Evolutionary conservation across 2,329 filamentous ascomycete genomes (phyloP), one percentile per base, ranked within the genome.

Genomic region (Talaromyces albobiverticillius): DNA sequence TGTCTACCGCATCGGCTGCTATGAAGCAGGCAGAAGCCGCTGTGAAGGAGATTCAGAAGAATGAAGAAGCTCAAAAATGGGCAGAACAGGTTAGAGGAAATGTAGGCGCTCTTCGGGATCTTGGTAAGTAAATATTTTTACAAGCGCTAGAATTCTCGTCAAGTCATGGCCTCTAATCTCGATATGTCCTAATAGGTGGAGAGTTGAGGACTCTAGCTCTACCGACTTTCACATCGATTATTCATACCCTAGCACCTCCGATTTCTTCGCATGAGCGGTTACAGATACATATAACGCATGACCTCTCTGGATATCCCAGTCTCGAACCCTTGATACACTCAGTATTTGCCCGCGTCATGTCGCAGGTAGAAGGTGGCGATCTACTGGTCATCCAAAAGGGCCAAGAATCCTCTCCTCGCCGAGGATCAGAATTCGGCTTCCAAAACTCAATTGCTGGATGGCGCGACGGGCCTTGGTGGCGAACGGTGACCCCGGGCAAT

Each of bases 401-500:
- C 18, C 88, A 90, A 57, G 94, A 97, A 73, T 89, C 86, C 46
- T 83, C 86, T 45, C 85, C 84, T 26, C 85, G 85, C 43, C 83
- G 86, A 41, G 81, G 81, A 40, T 84, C 84, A 2, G 67, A 70
- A 22, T 64, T 68, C 22, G 64, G 63, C 23, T 62, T 66, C 22
- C 63, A 61, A 22, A 58, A 64, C 7, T 67, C 66, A 7, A 67
- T 64, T 14, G 79, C 88, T 46, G 79, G 78, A 55, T 99, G 94
- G 92, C 88, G 85, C 46, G 93, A 97, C 64, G 94, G 94, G 0
- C 94, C 94, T 3, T 99, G 94, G 94, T 99, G 94, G 93, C 84
- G 92, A 26, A 72, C 68, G 9, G 65, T 72, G 14, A 72, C 68
- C 2, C 61, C 85, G 85, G 70, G 79, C 76, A 46, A 83, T 81